Conservation (phyloP, 805 yeast genomes). For the Myxozyma melibiosi region DNA sequence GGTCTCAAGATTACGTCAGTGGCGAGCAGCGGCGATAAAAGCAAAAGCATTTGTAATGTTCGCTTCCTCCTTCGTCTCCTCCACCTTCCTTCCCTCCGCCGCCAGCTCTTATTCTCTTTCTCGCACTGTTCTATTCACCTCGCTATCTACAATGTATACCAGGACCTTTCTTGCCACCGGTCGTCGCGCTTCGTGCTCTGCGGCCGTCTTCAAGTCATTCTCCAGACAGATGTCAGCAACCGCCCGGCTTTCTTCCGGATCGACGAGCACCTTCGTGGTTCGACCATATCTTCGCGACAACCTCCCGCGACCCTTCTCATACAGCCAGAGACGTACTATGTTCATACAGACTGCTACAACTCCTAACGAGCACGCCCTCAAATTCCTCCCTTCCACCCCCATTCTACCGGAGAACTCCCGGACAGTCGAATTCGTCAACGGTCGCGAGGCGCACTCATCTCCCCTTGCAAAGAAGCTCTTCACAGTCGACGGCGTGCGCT, state of each 20-base stretch:
- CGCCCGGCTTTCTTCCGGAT: background rate
- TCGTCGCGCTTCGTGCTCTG: slow-evolving; percentile 1
- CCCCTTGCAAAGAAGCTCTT: slow-evolving; percentile 78
- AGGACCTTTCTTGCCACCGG: background rate
- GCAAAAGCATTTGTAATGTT: too few species aligned
- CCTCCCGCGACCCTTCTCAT: background rate
- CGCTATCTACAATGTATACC: background rate
- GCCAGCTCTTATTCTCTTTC: background rate
- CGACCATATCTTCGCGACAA: too few species aligned
- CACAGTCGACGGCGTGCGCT: slow-evolving; percentile 71
- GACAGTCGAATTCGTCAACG: slow-evolving; percentile 74
- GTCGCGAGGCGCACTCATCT: slow-evolving; percentile 72
- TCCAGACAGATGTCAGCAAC: background rate
- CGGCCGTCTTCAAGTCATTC: background rate
- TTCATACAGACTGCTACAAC: slow-evolving; percentile 84
- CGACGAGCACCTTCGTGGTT: background rate
- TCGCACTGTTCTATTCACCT: background rate
- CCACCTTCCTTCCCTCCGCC: background rate
- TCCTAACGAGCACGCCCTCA: slow-evolving; percentile 83
- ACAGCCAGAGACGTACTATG: slow-evolving; percentile 39
- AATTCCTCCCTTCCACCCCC: slow-evolving; percentile 69
- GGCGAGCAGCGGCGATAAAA: slow-evolving; percentile 3
- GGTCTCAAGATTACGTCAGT: background rate
- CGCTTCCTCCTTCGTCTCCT: too few species aligned
- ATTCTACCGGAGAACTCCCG: slow-evolving; percentile 58